Base-by-base conservation (phyloP, 768 basidiomycete genomes). In the Podaxis sp. region DNA sequence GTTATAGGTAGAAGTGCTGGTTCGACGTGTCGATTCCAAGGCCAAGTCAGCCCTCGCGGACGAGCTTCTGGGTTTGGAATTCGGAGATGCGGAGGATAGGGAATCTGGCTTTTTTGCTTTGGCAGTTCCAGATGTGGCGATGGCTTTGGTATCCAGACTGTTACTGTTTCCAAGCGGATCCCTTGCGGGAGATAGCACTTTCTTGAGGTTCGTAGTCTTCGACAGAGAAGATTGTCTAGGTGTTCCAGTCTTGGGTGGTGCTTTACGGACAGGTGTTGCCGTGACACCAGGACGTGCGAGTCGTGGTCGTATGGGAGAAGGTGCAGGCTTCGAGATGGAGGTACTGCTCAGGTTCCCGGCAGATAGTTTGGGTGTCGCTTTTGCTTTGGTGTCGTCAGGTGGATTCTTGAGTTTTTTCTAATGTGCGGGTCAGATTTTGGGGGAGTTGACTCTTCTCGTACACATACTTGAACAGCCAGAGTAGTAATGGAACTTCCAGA, bases 391-490 rank as follows among this genome's bases (percentile, higher is more conserved):
- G 24, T 53, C 57, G 7, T 39, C 42, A 3, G 52, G 22, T 39
- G 40, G 17, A 33, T 49, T 48, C 51, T 52, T 61, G 49, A 44
- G 15, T 28, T 42, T 63, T 56, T 44, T 52, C 48, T 57, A n/a
- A 44, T 22, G 48, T 15, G 11, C 30, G 19, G 36, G 3, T n/a
- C 2, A 38, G 49, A n/a, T 61, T 19, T 13, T 40, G 30, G 24
- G 6, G 44, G n/a, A 24, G 12, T 33, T 13, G 33, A 59, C 33
- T 1, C 12, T 22, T 8, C 19, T 17, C 9, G 44, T n/a, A 61
- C n/a, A 69, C 77, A 48, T 64, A 85, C 89, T 78, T 88, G 87
- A 36, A 88, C 79, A 57, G 79, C 76, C 28, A 92, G 79, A 38
- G 80, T 80, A 62, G 81, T 76, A 17, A 92, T 75, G 7, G 80